Base-by-base conservation (phyloP, 176 grass and related monocot genomes). In the Musa acuminata region DNA sequence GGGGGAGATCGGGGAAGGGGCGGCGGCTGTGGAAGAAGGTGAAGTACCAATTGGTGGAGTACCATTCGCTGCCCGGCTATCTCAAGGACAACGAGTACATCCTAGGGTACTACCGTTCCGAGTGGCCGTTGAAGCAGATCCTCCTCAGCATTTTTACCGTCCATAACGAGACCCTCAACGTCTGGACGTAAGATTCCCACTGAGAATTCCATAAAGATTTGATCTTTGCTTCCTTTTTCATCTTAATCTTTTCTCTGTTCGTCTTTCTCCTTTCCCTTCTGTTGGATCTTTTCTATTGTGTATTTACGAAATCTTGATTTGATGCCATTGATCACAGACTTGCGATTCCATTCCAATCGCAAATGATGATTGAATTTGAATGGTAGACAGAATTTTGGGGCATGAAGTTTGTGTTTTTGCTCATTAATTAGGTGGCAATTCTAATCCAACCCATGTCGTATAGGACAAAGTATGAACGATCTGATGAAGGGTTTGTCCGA, bases 41-140 rank as follows among this genome's bases (percentile, higher is more conserved):
- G 74, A 76, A 64, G 43, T 76, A 76, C 19, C 74, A 70, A 19
- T 9, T 70, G 2, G 67, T 70, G 67, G 48, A 50, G 16, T 70
- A 50, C 17, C 8, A 70, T 20, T 14, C 35, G 3, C 20, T 70
- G 35, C 67, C 67, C 3, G 67, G 20, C 3, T 70, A 50, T 9
- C 20, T 70, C 43, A 50, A 70, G 67, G 43, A 70, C 43, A 70
- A 70, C 48, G 67, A 70, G 67, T 70, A 51, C 43, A 70, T 70
- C 35, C 13, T 50, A 5, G 9, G 25, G 8, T 51, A 70, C 43
- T 70, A 70, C 67, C 35, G 67, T 16, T 49, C 27, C 16, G 67
- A 70, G 20, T 70, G 67, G 67, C 43, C 67, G 8, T 2, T 50
- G 8, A 70, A 70, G 67, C 19, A 70, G 25, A 25, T 48, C 7